phyloP scores from a whole-genome alignment of 1,284 basidiomycete genomes.

The Neotropicomus parvogracilis region DNA sequence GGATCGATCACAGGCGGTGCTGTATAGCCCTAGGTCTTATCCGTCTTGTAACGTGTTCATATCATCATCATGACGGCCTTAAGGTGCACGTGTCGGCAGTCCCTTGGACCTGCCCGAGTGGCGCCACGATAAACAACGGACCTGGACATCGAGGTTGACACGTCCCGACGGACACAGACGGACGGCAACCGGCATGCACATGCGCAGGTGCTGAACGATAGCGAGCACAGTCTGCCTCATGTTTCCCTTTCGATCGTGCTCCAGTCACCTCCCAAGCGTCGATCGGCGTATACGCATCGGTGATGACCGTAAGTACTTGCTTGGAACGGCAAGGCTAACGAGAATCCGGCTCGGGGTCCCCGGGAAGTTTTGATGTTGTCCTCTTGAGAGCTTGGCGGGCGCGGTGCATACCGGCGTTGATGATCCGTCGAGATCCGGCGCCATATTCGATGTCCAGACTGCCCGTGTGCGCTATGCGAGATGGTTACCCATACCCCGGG shows the following conservation, averaged over 20 bases:
- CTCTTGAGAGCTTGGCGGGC: neutral
- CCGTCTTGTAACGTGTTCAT: neutral
- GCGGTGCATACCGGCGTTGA: slow-evolving; percentile 2
- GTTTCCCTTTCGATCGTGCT: neutral
- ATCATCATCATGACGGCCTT: neutral
- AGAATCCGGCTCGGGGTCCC: neutral
- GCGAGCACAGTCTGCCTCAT: neutral
- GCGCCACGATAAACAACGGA: neutral
- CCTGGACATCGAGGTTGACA: neutral
- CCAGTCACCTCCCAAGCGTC: neutral
- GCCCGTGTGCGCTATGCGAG: neutral
- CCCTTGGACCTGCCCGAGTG: neutral
- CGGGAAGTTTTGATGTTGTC: neutral
- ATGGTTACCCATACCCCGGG: neutral
- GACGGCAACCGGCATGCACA: neutral
- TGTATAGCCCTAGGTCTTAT: slow-evolving; percentile 1
- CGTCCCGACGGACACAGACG: neutral
- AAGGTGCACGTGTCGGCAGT: neutral
- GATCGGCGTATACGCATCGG: slow-evolving; percentile 3
- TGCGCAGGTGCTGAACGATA: neutral
- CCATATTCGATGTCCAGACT: neutral
- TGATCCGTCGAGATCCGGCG: slow-evolving; percentile 6
- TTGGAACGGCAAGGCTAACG: neutral
- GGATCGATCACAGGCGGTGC: slow-evolving; percentile 4
- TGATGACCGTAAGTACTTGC: neutral